Evolutionary conservation across 768 basidiomycete species (phyloP).

Genomic region (button mushroom (Agaricus bisporus)): DNA sequence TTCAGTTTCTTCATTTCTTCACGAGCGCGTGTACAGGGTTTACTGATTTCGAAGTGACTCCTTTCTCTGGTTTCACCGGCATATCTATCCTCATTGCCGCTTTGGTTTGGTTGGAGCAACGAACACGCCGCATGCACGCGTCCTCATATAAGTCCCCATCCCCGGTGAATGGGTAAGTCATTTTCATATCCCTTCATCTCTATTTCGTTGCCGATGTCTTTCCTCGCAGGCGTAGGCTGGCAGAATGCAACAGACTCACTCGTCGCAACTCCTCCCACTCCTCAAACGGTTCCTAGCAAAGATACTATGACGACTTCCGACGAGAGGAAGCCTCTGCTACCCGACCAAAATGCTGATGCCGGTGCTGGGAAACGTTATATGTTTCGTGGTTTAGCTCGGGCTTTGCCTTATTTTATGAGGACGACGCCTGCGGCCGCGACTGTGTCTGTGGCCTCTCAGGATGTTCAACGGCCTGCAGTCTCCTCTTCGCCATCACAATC

Average conservation of each 20-base stretch:
- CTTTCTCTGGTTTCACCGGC: background rate
- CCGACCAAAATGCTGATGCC: background rate
- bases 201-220: background rate
- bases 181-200: background rate
- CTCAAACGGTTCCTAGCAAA: background rate
- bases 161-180: background rate
- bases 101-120: background rate
- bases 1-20: background rate
- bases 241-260: background rate
- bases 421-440: background rate
- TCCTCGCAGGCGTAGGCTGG: constrained; percentile 6
- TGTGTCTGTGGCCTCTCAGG: background rate
- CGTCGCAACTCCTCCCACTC: background rate
- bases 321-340: background rate
- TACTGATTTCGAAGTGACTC: background rate
- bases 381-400: constrained; percentile 1
- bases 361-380: background rate
- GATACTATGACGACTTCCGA: background rate
- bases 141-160: background rate
- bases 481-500: background rate
- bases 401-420: constrained; percentile 3
- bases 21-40: background rate
- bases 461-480: background rate
- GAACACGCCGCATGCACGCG: background rate
- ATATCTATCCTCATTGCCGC: background rate